Evolutionary conservation across 129 eudicot genomes (phyloP), one percentile per base, ranked within the genome.

Genomic region (Glebionis coronaria): DNA sequence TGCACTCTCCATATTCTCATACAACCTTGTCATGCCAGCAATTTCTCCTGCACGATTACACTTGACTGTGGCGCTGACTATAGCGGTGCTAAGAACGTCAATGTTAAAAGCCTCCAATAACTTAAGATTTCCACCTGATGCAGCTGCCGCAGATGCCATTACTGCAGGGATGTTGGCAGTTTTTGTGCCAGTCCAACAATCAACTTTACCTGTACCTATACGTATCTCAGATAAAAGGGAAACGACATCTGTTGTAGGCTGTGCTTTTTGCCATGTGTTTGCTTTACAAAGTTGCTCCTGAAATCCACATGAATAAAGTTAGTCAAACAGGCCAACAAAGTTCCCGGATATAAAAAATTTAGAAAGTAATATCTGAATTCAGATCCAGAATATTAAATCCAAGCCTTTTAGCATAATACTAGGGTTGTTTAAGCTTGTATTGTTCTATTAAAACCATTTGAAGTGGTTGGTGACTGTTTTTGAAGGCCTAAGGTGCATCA

Each of bases 61-160:
- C 73, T 94, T 94, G 42, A 82, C 88, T 71, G 99, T 83, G 19
- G 99, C 99, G 80, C 99, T 94, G 38, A 88, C 87, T 69, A 94
- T 84, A 25, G 93, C 97, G 27, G 93, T 94, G 70, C 97, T 89
- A 40, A 94, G 97, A 67, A 94, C 99, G 76, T 94, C 97, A 71
- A 94, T 77, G 79, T 80, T 94, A 68, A 94, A 89, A 15, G 95
- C 84, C 70, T 94, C 99, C 0, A 79, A 81, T 70, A 81, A 45
- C 67, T 87, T 90, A 45, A 89, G 72, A 60, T 80, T 90, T 67
- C 86, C 97, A 40, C 99, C 99, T n/a, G 99, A 94, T 19, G 99
- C 99, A 12, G 99, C 99, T 3, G 99, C 99, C 42, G 97, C 99
- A 15, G 99, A 96, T 72, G 97, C 93, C 95, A 94, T 94, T 40